phyloP scores from a whole-genome alignment of 495 filamentous ascomycete genomes.

The Cercophora newfieldiana region DNA sequence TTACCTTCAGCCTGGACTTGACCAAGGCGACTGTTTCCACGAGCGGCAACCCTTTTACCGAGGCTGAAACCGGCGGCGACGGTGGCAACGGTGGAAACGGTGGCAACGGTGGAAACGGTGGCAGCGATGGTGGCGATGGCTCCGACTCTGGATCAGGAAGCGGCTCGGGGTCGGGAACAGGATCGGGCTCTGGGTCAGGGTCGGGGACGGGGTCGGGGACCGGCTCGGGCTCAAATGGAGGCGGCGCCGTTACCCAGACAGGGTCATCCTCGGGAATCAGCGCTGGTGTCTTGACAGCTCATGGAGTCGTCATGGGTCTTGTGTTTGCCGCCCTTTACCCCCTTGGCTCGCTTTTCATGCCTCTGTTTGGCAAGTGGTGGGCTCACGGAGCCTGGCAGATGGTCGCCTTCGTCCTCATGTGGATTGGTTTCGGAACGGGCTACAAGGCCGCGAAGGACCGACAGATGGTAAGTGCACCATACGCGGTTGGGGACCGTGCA shows the following conservation, averaged over 20 bases:
- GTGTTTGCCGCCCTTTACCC: conserved; percentile 58
- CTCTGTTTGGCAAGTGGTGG: conserved; percentile 48
- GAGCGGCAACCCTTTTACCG: conserved; percentile 62
- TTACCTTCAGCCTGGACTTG: conserved; percentile 58
- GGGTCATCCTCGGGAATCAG: conserved; percentile 17
- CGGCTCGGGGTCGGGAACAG: conserved; percentile 2
- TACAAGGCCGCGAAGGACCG: conserved; percentile 46
- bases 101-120: background rate
- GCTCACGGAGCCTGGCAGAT: conserved; percentile 62
- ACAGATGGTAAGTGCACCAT: conserved; percentile 36
- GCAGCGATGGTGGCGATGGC: conserved; percentile 13
- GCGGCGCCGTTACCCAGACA: conserved; percentile 17
- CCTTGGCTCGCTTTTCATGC: conserved; percentile 57
- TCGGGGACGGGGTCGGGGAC: conserved; percentile 20
- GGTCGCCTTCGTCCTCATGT: conserved; percentile 54
- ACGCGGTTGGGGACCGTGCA: background rate
- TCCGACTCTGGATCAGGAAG: conserved; percentile 12
- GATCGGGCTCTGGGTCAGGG: conserved; percentile 21
- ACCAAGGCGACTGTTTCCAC: conserved; percentile 52
- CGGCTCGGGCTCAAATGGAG: conserved; percentile 11
- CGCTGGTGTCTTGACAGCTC: conserved; percentile 32
- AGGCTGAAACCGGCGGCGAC: conserved; percentile 10
- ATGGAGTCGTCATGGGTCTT: conserved; percentile 59
- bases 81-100: background rate
- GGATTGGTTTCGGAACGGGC: conserved; percentile 64